Evolutionary conservation across 441 rosid species (phyloP).

Genomic region (Isatis lusitanica): DNA sequence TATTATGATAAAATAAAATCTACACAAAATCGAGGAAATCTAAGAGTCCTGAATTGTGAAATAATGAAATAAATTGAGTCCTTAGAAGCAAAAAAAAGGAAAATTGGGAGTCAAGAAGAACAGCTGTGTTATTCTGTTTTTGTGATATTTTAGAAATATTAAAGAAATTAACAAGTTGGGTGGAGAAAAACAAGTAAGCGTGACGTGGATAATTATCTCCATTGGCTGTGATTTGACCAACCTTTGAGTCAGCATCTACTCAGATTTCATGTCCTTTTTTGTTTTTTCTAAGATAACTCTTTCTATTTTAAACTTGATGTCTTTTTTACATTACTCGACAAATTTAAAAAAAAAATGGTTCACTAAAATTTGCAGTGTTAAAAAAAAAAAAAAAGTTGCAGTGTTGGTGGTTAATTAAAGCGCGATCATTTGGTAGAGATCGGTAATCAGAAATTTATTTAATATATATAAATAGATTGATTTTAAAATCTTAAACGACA

Average conservation of each 20-base stretch:
- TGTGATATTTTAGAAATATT: constrained; percentile 3
- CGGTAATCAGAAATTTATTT: background rate
- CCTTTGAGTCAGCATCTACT: constrained; percentile 35
- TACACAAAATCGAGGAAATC: constrained; percentile 4
- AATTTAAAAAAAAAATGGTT: background rate
- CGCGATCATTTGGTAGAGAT: background rate
- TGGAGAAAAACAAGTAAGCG: constrained; percentile 30
- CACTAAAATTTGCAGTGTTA: background rate
- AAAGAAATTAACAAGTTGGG: constrained; percentile 17
- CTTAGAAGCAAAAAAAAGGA: constrained; percentile 19
- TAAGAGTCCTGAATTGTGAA: constrained; percentile 34
- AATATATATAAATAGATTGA: background rate
- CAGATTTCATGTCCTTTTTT: background rate
- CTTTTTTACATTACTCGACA: background rate
- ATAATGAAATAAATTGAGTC: constrained; percentile 27
- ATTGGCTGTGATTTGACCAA: constrained; percentile 31
- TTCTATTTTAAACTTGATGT: background rate
- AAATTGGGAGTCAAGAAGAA: background rate
- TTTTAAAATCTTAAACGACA: background rate
- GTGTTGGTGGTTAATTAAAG: background rate
- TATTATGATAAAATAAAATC: background rate
- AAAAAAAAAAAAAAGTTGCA: background rate
- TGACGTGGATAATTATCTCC: constrained; percentile 37
- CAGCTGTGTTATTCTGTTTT: constrained; percentile 29
- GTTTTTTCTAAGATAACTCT: background rate